Base-by-base conservation (phyloP, 805 yeast species). In the Metschnikowia lachancei region DNA sequence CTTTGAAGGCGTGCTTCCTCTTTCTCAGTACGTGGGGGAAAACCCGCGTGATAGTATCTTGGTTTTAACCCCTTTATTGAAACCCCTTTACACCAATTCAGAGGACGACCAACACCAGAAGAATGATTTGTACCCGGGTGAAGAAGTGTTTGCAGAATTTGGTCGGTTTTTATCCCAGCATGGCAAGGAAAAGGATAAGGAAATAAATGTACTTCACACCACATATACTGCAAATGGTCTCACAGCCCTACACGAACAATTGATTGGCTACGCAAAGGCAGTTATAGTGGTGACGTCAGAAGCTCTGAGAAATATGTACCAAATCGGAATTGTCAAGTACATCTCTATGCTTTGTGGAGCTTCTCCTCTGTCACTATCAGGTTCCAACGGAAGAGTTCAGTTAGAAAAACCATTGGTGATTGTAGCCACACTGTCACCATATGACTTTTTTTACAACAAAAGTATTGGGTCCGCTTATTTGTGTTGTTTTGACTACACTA, bases 361-460 rank as follows among this genome's bases (percentile, higher is more conserved):
- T 0, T 60, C 64, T 35, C 75, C 77, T 3, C 55, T 45, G 51
- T 44, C 51, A 13, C 41, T 52, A 10, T 47, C 52, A 4, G 53
- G 52, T 12, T 18, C 52, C 54, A 30, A 56, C 62, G 51, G 57
- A 6, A 49, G 52, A 29, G 50, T 61, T 18, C 67, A 68, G 51
- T 51, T 68, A 13, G 46, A 67, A 22, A 80, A 78, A 53, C 85
- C 84, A 4, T 64, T 81, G 56, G 69, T 81, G 11, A 72, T 80
- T 3, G 70, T 80, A n/a, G 82, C 85, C 3, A 81, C 83, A 0
- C 76, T 80, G 47, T 76, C 82, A 4, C 86, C 87, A 1, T 80
- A 78, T 54, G 86, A 82, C 55, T 76, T 81, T 56, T 75, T 77
- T 39, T 76, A 78, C 46, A 79, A 78, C 46, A 74, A 74, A 40